Percentiles rank a stretch among this genome's conserved stretches.
These are phyloP conservation scores for Pycnococcus provasolii DNA, from an alignment of 139 green algal genomes.

Conservation along the genomic window DNA sequence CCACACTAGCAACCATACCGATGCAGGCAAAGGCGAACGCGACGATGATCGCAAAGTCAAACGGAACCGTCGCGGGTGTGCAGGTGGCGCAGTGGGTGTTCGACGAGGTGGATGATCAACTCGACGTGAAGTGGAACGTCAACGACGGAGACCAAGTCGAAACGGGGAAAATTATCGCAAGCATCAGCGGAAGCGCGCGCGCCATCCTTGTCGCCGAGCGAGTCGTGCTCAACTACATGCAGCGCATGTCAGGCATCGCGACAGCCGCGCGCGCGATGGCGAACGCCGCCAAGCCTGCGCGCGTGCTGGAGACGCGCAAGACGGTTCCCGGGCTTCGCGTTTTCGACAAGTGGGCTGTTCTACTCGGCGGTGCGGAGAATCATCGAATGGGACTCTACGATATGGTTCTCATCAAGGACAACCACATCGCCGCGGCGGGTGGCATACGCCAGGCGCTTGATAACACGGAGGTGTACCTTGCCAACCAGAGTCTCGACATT, in stretches of 20 bases:
- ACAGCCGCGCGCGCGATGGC: conserved; percentile 55
- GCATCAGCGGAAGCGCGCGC: conserved; percentile 50
- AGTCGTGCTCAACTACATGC: conserved; percentile 97
- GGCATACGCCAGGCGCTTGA: conserved; percentile 56
- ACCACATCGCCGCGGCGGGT: conserved; percentile 91
- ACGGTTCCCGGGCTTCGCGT: conserved; percentile 81
- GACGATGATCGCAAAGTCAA: conserved; percentile 82
- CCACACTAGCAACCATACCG: conserved; percentile 70
- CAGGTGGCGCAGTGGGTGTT: conserved; percentile 78
- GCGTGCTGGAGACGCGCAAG: conserved; percentile 88
- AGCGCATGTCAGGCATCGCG: conserved; percentile 70
- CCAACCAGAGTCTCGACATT: conserved; percentile 19
- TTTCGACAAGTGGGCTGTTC: conserved; percentile 96
- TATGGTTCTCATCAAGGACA: conserved; percentile 99
- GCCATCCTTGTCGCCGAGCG: conserved; percentile 88
- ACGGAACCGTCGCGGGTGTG: conserved; percentile 74
- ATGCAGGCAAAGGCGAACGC: conserved; percentile 50
- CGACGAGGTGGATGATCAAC: conserved; percentile 52
- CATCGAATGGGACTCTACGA: conserved; percentile 83
- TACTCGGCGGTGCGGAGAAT: conserved; percentile 67
- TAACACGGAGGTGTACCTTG: conserved; percentile 43
- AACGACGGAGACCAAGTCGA: conserved; percentile 31
- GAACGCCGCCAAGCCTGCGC: conserved; percentile 24
- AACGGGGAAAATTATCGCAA: too few relatives aligned
- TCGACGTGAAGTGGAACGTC: conserved; percentile 47